Evolutionary conservation across 352 stramenopile genomes (phyloP), one percentile per base, ranked within the genome.

Genomic region (Achlya hypogyna): DNA sequence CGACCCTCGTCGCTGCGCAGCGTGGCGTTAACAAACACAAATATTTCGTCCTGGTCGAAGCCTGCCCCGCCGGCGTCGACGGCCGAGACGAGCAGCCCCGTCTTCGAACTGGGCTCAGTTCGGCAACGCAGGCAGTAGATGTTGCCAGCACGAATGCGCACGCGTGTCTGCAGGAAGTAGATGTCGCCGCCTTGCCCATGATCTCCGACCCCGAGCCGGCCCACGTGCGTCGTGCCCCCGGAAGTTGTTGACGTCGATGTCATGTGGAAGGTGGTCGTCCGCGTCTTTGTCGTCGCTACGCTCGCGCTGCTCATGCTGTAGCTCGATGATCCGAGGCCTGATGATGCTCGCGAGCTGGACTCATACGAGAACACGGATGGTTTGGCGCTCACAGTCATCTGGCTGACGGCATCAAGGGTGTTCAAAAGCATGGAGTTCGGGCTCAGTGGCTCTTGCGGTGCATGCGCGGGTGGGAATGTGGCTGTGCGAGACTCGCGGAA

Each of bases 21-120:
- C 35, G 78, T 85, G 1, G 75, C 82, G 53, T 93, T 93, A 28
- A 91, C 67, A 20, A 93, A 60, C 53, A 87, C 79, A 70, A 95
- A 95, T 6, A 91, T 75, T 49, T 95, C 84, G 49, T 88, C 78
- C 14, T 77, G 72, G 43, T 95, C 84, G n/a, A 67, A 67, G 25
- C 60, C 60, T 10, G 40, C 38, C 12, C 60, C 60, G 42, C 20
- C 22, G 5, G 60, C 60, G 25, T 67, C 60, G 22, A 67, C 45
- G 10, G 60, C 42, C 27, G 60, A 67, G 5, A 67, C 42, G 32
- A 49, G 31, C 14, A 58, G 38, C 9, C n/a, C 20, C 34, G 54
- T 49, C 23, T 54, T 54, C 4, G 40, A 14, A 4, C 14, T 40
- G 5, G 31, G 14, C 14, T 58, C n/a, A 1, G 31, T 58, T 8